A percentile compares a stretch with the other conserved stretches of the same genome.
phyloP scores from a whole-genome alignment of 129 eudicot species.

The Flaveria trinervia region DNA sequence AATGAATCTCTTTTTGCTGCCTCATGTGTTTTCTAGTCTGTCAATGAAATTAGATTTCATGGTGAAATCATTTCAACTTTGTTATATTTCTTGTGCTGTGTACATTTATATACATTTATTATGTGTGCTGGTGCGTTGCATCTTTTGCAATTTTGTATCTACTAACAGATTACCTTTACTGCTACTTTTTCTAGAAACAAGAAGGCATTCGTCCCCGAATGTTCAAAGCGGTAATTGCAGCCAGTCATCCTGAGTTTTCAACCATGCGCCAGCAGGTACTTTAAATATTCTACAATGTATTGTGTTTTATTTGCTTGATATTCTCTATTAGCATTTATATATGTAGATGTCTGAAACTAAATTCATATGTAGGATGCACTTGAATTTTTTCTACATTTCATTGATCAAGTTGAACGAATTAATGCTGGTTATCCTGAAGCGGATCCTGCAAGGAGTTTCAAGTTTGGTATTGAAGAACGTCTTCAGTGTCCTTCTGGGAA shows the following conservation, averaged over 20 bases:
- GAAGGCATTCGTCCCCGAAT: constrained; percentile 94
- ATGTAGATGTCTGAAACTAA: constrained; percentile 26
- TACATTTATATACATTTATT: neutral
- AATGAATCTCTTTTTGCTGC: neutral
- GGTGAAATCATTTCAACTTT: neutral
- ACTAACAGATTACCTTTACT: constrained; percentile 17
- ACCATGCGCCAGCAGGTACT: constrained; percentile 96
- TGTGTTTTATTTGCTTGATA: neutral
- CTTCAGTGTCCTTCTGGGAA: constrained; percentile 90
- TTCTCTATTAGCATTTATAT: neutral
- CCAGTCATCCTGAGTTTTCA: constrained; percentile 96
- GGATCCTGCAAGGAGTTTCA: constrained; percentile 91
- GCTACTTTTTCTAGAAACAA: constrained; percentile 63
- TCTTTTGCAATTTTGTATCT: constrained; percentile 19
- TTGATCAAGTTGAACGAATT: constrained; percentile 88
- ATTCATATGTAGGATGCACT: constrained; percentile 73
- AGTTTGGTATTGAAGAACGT: constrained; percentile 96
- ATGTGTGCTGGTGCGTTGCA: neutral
- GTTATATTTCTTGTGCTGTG: neutral
- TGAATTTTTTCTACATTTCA: constrained; percentile 87
- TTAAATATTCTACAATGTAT: neutral
- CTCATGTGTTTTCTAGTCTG: neutral
- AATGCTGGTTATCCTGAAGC: constrained; percentile 57
- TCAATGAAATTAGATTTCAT: neutral
- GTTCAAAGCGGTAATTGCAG: constrained; percentile 94